Conservation (phyloP, 768 basidiomycete species). For the Chlorophyllum brunneum region DNA sequence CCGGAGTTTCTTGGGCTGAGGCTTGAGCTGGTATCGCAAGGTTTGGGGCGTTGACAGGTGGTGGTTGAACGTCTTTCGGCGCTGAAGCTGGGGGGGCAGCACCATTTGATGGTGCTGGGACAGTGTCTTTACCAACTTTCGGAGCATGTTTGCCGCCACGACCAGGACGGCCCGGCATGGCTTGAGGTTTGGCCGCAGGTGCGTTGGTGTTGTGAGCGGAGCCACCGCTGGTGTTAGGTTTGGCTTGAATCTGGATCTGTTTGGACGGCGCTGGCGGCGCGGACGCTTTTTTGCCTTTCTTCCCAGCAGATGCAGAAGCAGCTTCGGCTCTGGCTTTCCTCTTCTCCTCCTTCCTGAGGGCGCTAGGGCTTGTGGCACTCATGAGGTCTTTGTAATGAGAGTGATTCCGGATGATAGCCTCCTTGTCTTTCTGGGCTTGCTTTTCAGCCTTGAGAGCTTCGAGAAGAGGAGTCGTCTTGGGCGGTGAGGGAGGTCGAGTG, state of each 20-base stretch:
- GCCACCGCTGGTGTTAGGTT: conserved; percentile 4
- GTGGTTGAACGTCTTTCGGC: no score
- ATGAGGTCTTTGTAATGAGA: conserved; percentile 61
- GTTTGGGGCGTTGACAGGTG: no score
- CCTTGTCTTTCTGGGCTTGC: conserved; percentile 66
- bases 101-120: conserved; percentile 5
- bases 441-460: conserved; percentile 90
- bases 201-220: conserved; percentile 11
- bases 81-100: no score
- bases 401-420: conserved; percentile 67
- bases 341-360: conserved; percentile 34
- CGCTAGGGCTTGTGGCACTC: conserved; percentile 17
- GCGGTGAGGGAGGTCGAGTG: conserved; percentile 51
- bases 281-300: conserved; percentile 20
- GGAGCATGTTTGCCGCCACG: conserved; percentile 13
- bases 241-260: conserved; percentile 13
- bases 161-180: conserved; percentile 2
- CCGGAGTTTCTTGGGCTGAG: conserved; percentile 3
- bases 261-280: conserved; percentile 10
- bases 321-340: conserved; percentile 25
- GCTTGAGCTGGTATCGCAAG: conserved; percentile 8
- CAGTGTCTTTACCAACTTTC: conserved; percentile 16
- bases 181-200: conserved; percentile 12
- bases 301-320: conserved; percentile 13
- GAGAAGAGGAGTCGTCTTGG: conserved; percentile 87